Evolutionary conservation across 2,329 filamentous ascomycete genomes (phyloP), one percentile per base, ranked within the genome.

Genomic region (Claviceps paspali): DNA sequence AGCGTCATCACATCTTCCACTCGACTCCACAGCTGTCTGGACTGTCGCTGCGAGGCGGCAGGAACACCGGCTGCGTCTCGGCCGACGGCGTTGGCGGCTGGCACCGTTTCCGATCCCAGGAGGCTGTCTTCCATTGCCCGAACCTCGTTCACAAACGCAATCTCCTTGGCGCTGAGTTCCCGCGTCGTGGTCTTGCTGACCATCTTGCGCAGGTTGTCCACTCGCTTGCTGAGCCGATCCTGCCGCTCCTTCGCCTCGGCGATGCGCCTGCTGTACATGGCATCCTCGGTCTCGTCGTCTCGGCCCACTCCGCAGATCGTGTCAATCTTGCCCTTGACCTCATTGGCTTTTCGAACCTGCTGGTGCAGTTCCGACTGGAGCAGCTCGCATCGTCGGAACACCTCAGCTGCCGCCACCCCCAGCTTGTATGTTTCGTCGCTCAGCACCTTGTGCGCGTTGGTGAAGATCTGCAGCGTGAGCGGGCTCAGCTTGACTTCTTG

Each of bases 401-500:
- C 63, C 47, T 85, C 79, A 1, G 80, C 73, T 1, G 79, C 81
- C 1, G 79, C 81, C 30, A 71, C 61, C 12, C 80, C 79, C 9
- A 87, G 65, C 9, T 65, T 66, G 46, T 79, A 67, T 0, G 79
- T 84, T 54, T 87, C 80, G 8, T 70, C 68, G 43, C 75, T 75
- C 5, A 87, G 63, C 5, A 82, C 63, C 50, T 79, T 76, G 53
- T 88, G 82, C 0, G 76, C 75, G 41, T 82, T 75, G 21, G 79
- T 81, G 45, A 88, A 71, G 27, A 84, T 65, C 44, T 77, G 70
- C 14, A 87, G 64, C 2, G 79, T 82, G 17, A 79, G 71, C 10
- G 79, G 74, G 17, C 77, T 82, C 17, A 86, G 67, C 41, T 73
- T 69, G 38, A 87, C 65, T 49, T 82, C 74, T 42, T 82, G 77